Evolutionary conservation across 2,329 filamentous ascomycete species (phyloP), one percentile per base, ranked within the genome.

Genomic region (Tolypocladium endophyticum): DNA sequence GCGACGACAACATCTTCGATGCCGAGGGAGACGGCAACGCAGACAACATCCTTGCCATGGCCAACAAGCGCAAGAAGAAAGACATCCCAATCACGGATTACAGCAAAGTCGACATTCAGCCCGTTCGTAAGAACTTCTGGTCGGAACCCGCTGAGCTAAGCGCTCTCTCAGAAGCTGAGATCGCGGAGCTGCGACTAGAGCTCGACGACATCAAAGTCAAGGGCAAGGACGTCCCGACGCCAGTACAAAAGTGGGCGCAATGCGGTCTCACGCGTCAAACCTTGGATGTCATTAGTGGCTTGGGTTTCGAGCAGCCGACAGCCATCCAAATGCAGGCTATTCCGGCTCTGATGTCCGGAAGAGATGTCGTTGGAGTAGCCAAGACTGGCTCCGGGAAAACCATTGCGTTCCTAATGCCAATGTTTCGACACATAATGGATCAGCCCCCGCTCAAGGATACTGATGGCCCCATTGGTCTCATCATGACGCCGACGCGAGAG

Each of bases 371-470:
- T 64, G 94, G 92, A 65, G 92, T 99, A 58, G 94, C 94, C 23
- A 97, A 97, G 77, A 99, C 94, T 33, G 94, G 94, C 6, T 97
- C 94, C 33, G 94, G 94, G 71, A 99, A 99, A 77, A 99, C 94
- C 0, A 86, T 97, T 67, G 94, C 94, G 7, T 99, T 97, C 71
- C 77, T 96, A 36, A 82, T 99, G 53, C 94, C 94, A 43, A 97
- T 97, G 91, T 97, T 99, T 72, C 86, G 94, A 59, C 94, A 99
- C 72, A 96, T 97, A 76, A 94, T 93, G 73, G 94, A 97, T 69
- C 94, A 99, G 71, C 81, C 86, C 56, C 86, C 89, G 0, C 77
- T 97, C 23, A 89, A 89, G 67, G 86, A 89, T 52, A 86, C 88
- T 63, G 94, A 99, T 70, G 94, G 94, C 0, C 91, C 94, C 0